Evolutionary conservation across 371 early-diverging fungal species (phyloP).

Genomic region (Apophysomyces ossiformis): DNA sequence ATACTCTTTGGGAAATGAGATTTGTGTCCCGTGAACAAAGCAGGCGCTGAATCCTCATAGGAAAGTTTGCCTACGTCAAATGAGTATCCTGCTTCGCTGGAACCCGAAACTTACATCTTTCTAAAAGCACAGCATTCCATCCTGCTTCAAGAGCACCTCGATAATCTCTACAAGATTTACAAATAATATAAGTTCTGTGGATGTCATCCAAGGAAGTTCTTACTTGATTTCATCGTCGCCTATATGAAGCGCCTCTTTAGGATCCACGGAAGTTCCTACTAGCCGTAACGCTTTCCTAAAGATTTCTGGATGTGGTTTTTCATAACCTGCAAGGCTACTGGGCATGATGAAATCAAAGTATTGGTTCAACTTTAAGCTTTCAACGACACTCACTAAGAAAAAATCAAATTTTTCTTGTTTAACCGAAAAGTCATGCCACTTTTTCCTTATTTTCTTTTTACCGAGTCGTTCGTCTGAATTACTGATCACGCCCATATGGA

Average conservation of each 20-base stretch:
- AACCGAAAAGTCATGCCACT: not conserved
- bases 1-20: constrained; percentile 28
- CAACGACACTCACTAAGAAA: constrained; percentile 19
- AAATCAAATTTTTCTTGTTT: not conserved
- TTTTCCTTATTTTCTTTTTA: constrained; percentile 7
- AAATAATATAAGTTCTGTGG: not conserved
- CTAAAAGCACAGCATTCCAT: constrained; percentile 42
- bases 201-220: not conserved
- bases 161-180: not conserved
- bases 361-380: constrained; percentile 17
- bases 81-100: not conserved
- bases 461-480: constrained; percentile 31
- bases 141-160: constrained; percentile 44
- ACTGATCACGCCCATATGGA: constrained; percentile 27
- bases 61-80: constrained; percentile 27
- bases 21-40: constrained; percentile 7
- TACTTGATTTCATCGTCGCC: constrained; percentile 47
- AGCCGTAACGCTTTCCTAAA: constrained; percentile 28
- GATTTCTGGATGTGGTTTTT: constrained; percentile 24
- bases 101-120: constrained; percentile 28
- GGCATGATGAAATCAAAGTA: constrained; percentile 30
- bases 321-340: constrained; percentile 20
- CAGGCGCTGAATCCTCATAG: constrained; percentile 36
- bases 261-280: constrained; percentile 24
- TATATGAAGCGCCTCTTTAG: constrained; percentile 36